Base-by-base conservation (phyloP, 805 yeast species). In the Spathaspora sp. region DNA sequence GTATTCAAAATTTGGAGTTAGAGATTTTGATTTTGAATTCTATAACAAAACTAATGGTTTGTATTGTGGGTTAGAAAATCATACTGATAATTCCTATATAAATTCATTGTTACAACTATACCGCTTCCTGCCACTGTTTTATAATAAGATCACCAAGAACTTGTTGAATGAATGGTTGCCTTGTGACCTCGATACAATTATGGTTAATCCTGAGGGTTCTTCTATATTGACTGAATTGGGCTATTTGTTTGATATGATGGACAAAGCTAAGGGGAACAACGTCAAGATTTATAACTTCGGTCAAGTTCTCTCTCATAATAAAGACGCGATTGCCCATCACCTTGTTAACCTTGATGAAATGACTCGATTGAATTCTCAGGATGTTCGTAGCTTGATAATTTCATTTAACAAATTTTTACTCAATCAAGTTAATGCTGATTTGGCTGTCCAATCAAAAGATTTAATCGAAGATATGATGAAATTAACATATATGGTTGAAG, bases 1-100 rank as follows among this genome's bases (percentile, higher is more conserved):
- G 42, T 93, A 92, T 66, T 87, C 96, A 51, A 85, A 82, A 60
- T 93, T 90, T 67, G 99, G 99, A 26, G 91, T 94, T 29, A 90
- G 87, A 58, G 97, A 91, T 66, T 94, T 94, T 69, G 97, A 93
- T 69, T 93, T 94, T 64, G 85, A 81, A 49, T 86, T 84, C 60
- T 93, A 87, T 72, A 93, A 93, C 63, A 75, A 76, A 40, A 87
- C 97, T 0, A 55, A 62, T 1, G 85, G 75, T 50, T 31, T 45
- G 23, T 64, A 56, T 47, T 82, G 97, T 1, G 97, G 98, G 0
- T 73, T 93, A n/a, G 98, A 94, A 65, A 86, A 91, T 9, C 94
- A 91, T 61, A 78, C 87, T 10, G 89, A 86, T 49, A 89, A 88
- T 59, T 79, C 94, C 0, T 81, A 87, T 53, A 61, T 70, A 35